Percentiles rank a stretch among this genome's conserved stretches.
These are phyloP conservation scores for Termitomyces sp. DNA, from an alignment of 768 basidiomycete species.

Conservation along the genomic window DNA sequence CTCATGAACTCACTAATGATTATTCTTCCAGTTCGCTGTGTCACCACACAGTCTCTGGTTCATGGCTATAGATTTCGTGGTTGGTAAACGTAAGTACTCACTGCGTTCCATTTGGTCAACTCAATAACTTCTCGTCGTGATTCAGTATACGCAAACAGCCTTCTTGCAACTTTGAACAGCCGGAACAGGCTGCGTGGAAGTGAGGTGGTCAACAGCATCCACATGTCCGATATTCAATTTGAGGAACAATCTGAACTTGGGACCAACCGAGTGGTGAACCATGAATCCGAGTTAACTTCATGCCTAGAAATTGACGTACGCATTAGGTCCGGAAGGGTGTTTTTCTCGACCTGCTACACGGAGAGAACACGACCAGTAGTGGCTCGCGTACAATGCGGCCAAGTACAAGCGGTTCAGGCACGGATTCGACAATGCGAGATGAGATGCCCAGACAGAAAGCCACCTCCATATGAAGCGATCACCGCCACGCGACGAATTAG, in stretches of 20 bases:
- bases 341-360: neutral
- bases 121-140: neutral
- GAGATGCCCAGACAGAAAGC: neutral
- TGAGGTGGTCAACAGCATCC: conserved; percentile 6
- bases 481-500: neutral
- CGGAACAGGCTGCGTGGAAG: conserved; percentile 21
- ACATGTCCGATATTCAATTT: conserved; percentile 13
- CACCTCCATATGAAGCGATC: neutral
- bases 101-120: neutral
- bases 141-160: conserved; percentile 43
- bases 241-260: neutral
- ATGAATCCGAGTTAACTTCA: neutral
- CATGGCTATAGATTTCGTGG: conserved; percentile 38
- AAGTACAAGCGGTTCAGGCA: neutral
- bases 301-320: neutral
- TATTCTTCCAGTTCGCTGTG: conserved; percentile 20
- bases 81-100: conserved; percentile 38
- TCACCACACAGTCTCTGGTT: conserved; percentile 31
- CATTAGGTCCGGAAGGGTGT: neutral
- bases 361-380: neutral
- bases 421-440: neutral
- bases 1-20: neutral
- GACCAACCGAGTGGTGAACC: neutral
- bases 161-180: conserved; percentile 41
- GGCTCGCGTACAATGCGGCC: conserved; percentile 1